Conservation (phyloP, 2,329 filamentous ascomycete species). For the Ceratocystis diversiconidia region DNA sequence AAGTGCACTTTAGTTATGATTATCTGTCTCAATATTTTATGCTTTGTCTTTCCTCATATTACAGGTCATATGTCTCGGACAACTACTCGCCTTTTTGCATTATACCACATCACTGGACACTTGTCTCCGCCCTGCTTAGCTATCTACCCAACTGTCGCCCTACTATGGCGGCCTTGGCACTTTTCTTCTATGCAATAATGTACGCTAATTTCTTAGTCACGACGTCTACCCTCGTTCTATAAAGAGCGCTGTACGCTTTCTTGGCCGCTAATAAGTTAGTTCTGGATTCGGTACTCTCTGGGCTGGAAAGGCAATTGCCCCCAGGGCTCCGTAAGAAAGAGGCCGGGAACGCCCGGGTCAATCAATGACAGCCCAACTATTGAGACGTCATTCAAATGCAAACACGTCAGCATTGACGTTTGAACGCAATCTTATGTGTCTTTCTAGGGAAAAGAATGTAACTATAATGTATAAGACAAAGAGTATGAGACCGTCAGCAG, state of each 20-base stretch:
- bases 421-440: neutral
- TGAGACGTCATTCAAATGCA: neutral
- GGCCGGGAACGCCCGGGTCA: neutral
- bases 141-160: neutral
- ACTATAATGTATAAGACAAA: too few relatives aligned
- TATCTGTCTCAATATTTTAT: neutral
- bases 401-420: neutral
- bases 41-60: neutral
- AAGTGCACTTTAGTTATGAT: neutral
- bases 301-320: slow-evolving; percentile 38
- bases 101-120: too few relatives aligned
- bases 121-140: neutral
- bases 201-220: slow-evolving; percentile 53
- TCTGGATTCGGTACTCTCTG: slow-evolving; percentile 45
- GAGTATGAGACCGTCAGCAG: too few relatives aligned
- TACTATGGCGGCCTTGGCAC: slow-evolving; percentile 7
- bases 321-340: slow-evolving; percentile 19
- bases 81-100: neutral
- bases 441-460: neutral
- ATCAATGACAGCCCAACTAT: slow-evolving; percentile 4
- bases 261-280: slow-evolving; percentile 54
- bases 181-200: slow-evolving; percentile 35
- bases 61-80: neutral
- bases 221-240: slow-evolving; percentile 49
- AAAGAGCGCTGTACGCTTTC: slow-evolving; percentile 53